Conservation (phyloP, 495 filamentous ascomycete genomes). For the Beverwykella pulmonaria region DNA sequence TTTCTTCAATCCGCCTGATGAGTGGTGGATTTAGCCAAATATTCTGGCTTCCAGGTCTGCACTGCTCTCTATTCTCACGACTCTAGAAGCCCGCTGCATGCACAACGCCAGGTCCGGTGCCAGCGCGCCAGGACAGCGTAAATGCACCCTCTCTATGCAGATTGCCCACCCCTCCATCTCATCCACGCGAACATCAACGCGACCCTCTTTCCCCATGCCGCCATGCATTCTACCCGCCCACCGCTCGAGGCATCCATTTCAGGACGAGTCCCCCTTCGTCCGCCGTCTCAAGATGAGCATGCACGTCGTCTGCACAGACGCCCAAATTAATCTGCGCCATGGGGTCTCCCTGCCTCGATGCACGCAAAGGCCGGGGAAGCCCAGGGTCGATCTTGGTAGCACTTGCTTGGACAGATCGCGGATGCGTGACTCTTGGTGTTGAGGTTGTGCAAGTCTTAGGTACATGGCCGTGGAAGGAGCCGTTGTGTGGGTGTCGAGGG, state of each 20-base stretch:
- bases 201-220: constrained; percentile 17
- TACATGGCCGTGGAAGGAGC: background rate
- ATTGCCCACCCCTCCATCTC: background rate
- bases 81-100: background rate
- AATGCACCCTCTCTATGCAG: constrained; percentile 1
- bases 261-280: constrained; percentile 20
- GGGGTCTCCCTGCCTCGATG: background rate
- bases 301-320: constrained; percentile 21
- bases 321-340: constrained; percentile 24
- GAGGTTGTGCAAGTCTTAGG: background rate
- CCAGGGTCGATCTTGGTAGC: constrained; percentile 31
- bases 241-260: background rate
- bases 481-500: background rate
- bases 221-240: constrained; percentile 20
- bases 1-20: background rate
- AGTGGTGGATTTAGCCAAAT: constrained; percentile 5
- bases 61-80: background rate
- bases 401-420: constrained; percentile 6
- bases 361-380: background rate
- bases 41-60: background rate
- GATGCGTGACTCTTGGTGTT: background rate
- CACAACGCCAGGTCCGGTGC: background rate
- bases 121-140: background rate
- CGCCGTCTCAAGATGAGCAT: constrained; percentile 14
- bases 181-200: constrained; percentile 17